Evolutionary conservation across 768 basidiomycete species (phyloP).

Genomic region (Chalciporus chontae): DNA sequence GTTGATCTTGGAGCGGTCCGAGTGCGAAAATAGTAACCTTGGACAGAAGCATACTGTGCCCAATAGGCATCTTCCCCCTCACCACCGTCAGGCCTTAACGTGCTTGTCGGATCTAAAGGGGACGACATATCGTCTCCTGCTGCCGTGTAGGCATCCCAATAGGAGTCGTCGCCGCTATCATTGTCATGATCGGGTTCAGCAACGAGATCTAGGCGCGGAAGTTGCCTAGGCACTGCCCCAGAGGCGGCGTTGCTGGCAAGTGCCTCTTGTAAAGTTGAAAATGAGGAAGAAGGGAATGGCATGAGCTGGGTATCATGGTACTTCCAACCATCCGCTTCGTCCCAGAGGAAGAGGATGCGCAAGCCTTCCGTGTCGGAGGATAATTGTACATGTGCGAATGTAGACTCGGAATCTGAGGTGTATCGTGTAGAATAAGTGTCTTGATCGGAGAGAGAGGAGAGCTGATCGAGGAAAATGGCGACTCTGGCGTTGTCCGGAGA

Average conservation of each 20-base stretch:
- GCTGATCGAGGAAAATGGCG: conserved; percentile 43
- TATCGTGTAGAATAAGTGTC: conserved; percentile 34
- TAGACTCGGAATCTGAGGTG: conserved; percentile 47
- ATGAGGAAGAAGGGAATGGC: conserved; percentile 58
- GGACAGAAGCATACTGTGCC: conserved; percentile 68
- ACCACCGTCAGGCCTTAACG: conserved; percentile 9
- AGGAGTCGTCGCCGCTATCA: conserved; percentile 45
- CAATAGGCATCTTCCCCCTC: conserved; percentile 64
- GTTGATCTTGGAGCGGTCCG: conserved; percentile 3
- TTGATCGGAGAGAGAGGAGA: conserved; percentile 26
- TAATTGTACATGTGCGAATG: conserved; percentile 56
- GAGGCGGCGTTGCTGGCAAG: conserved; percentile 23
- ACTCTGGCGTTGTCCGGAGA: conserved; percentile 34
- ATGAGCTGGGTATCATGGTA: conserved; percentile 68
- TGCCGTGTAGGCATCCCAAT: conserved; percentile 66
- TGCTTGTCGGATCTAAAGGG: conserved; percentile 14
- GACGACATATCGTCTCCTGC: conserved; percentile 28
- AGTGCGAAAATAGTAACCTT: conserved; percentile 44
- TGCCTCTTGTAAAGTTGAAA: conserved; percentile 25
- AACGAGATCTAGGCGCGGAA: neutral
- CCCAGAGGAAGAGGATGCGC: conserved; percentile 70
- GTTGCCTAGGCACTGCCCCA: conserved; percentile 1
- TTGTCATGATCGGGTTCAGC: conserved; percentile 20
- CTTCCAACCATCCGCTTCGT: conserved; percentile 52
- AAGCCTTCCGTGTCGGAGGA: conserved; percentile 36